A percentile compares a stretch with the other conserved stretches of the same genome.
phyloP scores from a whole-genome alignment of 2,329 filamentous ascomycete genomes.

The Colletotrichum sp. region DNA sequence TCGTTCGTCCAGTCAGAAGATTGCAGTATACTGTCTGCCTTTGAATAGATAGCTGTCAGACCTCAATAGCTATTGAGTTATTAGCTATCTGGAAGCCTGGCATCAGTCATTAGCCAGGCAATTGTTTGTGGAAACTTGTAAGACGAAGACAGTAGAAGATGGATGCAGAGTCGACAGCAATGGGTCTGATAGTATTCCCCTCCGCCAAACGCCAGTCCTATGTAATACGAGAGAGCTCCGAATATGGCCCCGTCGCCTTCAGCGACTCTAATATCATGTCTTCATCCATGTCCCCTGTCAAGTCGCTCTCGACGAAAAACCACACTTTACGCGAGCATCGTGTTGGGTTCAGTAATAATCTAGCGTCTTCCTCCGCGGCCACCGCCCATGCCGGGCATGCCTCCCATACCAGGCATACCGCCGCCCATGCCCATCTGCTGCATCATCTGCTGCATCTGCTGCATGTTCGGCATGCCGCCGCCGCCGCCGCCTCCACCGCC shows the following conservation, averaged over 20 bases:
- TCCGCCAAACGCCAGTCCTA: slow-evolving; percentile 17
- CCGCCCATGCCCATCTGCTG: slow-evolving; percentile 69
- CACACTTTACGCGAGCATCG: background rate
- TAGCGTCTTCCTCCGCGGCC: slow-evolving; percentile 69
- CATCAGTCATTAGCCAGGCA: too few species aligned
- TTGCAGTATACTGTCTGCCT: too few species aligned
- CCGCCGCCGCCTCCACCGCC: slow-evolving; percentile 72
- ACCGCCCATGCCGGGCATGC: slow-evolving; percentile 72
- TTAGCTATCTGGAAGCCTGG: too few species aligned
- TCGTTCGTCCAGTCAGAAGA: too few species aligned
- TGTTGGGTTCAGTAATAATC: slow-evolving; percentile 50
- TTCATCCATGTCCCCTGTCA: background rate
- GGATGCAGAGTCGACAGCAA: background rate
- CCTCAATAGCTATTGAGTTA: too few species aligned
- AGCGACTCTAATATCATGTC: background rate
- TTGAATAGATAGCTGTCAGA: too few species aligned
- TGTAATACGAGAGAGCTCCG: background rate
- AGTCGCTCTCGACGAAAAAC: background rate
- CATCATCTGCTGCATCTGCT: slow-evolving; percentile 85
- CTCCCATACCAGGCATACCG: slow-evolving; percentile 48
- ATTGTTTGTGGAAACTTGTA: accelerated
- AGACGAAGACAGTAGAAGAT: background rate
- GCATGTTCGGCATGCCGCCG: slow-evolving; percentile 67
- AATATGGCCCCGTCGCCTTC: background rate
- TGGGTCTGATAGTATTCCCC: slow-evolving; percentile 17